phyloP scores from a whole-genome alignment of 2,329 filamentous ascomycete species.

The Colletotrichum liriopes region DNA sequence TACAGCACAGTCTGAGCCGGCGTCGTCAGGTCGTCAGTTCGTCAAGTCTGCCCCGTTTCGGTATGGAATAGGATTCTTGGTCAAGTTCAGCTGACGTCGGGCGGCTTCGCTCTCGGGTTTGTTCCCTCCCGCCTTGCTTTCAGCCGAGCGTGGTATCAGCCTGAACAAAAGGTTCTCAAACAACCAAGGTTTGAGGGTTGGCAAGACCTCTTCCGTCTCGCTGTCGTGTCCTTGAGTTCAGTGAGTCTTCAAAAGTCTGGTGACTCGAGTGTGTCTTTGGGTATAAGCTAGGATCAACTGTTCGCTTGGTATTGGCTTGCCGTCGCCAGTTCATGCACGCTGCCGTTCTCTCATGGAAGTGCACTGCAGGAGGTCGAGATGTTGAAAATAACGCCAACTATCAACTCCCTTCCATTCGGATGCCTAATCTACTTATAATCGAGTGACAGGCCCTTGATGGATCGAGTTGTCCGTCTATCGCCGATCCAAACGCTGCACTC shows the following conservation, averaged over 20 bases:
- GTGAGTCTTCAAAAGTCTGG: background rate
- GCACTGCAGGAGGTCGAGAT: background rate
- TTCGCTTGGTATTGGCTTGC: slow-evolving; percentile 15
- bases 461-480: slow-evolving; percentile 5
- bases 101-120: background rate
- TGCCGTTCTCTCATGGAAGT: too few species aligned
- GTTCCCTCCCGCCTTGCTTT: background rate
- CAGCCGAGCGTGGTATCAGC: background rate
- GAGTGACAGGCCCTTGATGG: background rate
- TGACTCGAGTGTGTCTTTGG: background rate
- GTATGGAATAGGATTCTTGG: background rate
- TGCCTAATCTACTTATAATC: slow-evolving; percentile 31
- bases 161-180: background rate
- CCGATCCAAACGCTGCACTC: slow-evolving; percentile 14
- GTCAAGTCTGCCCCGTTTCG: slow-evolving; percentile 11
- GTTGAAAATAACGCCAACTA: background rate
- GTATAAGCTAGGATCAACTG: slow-evolving; percentile 19
- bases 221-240: background rate
- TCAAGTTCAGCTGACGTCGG: slow-evolving; percentile 6
- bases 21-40: too few species aligned
- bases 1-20: background rate
- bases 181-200: background rate
- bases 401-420: slow-evolving; percentile 3
- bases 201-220: background rate
- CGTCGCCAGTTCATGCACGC: background rate